Evolutionary conservation across 331 rosid species (phyloP), one percentile per base, ranked within the genome.

Genomic region (Malus hybrid): DNA sequence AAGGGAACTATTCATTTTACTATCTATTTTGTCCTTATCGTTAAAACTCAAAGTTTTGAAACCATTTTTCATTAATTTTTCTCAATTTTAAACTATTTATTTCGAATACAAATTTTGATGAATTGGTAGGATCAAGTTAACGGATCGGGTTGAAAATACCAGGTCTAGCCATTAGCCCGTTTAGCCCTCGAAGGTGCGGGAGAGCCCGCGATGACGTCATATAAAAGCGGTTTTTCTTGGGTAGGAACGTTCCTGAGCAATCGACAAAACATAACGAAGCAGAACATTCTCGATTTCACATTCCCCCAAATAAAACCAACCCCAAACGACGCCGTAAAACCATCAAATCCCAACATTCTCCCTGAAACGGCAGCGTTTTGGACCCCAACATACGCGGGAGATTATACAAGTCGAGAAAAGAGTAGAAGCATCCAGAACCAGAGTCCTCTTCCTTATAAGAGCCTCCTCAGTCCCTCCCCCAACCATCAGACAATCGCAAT

Each of bases 391-490:
- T 1, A 39, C 54, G 76, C 76, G 69, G 76, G 69, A 72, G 63
- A 72, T 7, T 13, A 3, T 14, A 24, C 19, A 13, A 63, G n/a
- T 74, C 86, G 22, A 56, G 91, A 87, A 44, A 33, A 34, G 29
- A 29, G 89, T 85, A 77, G 89, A 87, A 87, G 52, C 61, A 60
- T 87, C 89, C 79, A 77, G 89, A 72, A 72, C 18, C 68, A 22
- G 27, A n/a, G 18, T 22, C 16, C 67, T 32, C 46, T 61, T 14
- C n/a, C 9, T 19, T 76, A 76, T 71, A 76, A 76, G 20, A 19
- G 29, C 5, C 56, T 13, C 24, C 56, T 1, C 32, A 5, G 3
- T 65, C 1, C 57, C 5, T 12, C 11, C 1, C 0, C 0, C 0
- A 11, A 6, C 1, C 29, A 15, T 5, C 10, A 32, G 6, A 10